phyloP scores from a whole-genome alignment of 2,329 filamentous ascomycete genomes.

The Ilyonectria sp. region DNA sequence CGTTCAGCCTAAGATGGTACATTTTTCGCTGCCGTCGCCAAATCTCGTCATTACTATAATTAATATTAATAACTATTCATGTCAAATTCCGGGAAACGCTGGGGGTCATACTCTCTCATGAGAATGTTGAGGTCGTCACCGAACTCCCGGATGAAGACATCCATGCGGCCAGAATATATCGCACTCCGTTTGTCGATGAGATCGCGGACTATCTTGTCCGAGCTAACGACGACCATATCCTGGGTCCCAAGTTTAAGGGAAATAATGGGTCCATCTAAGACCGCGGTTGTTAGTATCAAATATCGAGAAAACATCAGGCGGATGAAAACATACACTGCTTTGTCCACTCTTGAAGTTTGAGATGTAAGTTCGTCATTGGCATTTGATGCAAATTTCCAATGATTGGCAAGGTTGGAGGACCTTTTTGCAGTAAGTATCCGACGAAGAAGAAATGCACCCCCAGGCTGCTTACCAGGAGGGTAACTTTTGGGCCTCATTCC shows the following conservation, averaged over 20 bases:
- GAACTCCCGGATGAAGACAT: slow-evolving; percentile 21
- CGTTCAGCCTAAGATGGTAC: slow-evolving; percentile 20
- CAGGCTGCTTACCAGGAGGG: slow-evolving; percentile 6
- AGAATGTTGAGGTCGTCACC: slow-evolving; percentile 22
- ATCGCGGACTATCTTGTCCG: slow-evolving; percentile 16
- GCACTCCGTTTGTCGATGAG: slow-evolving; percentile 20
- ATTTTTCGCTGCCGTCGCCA: slow-evolving; percentile 25
- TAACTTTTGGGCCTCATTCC: slow-evolving; percentile 16
- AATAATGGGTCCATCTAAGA: slow-evolving; percentile 19
- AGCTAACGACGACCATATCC: slow-evolving; percentile 18
- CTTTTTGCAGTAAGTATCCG: background rate
- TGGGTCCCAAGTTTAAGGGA: slow-evolving; percentile 18
- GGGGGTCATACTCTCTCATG: slow-evolving; percentile 6
- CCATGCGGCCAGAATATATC: slow-evolving; percentile 16
- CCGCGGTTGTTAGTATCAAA: background rate
- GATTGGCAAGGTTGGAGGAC: slow-evolving; percentile 19
- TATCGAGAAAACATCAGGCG: background rate
- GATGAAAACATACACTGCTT: slow-evolving; percentile 1
- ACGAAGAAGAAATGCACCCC: background rate
- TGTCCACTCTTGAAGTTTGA: slow-evolving; percentile 16
- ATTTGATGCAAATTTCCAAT: slow-evolving; percentile 25
- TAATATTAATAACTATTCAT: background rate
- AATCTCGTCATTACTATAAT: slow-evolving; percentile 19
- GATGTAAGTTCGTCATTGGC: slow-evolving; percentile 14
- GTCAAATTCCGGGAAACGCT: background rate